Evolutionary conservation across 2,329 filamentous ascomycete species (phyloP).

Genomic region (Xylariaceae sp.): DNA sequence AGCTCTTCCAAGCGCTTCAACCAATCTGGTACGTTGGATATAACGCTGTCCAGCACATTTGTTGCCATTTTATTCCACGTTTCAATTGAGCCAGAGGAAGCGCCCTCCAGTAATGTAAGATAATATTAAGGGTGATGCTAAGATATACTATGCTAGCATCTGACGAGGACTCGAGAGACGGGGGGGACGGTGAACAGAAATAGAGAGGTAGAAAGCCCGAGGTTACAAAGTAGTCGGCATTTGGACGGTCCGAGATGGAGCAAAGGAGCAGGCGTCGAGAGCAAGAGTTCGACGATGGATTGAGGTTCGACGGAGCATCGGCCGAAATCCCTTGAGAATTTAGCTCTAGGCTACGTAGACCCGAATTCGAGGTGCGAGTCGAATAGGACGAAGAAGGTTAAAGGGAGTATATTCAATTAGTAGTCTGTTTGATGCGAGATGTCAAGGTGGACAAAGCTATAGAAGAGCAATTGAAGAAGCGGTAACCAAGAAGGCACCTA

Average conservation of each 20-base stretch:
- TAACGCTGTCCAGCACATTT: slow-evolving; percentile 63
- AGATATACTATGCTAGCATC: slow-evolving; percentile 21
- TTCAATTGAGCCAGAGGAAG: slow-evolving; percentile 15
- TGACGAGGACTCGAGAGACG: slow-evolving; percentile 6
- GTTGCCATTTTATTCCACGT: slow-evolving; percentile 48
- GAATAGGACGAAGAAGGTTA: background rate
- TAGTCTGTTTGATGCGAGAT: background rate
- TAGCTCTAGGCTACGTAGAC: background rate
- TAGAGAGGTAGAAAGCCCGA: background rate
- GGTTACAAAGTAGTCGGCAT: slow-evolving; percentile 24
- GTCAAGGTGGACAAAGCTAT: background rate
- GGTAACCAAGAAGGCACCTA: too few species aligned
- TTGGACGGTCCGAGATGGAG: slow-evolving; percentile 5
- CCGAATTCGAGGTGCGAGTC: background rate
- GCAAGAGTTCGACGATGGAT: slow-evolving; percentile 4
- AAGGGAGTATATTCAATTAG: too few species aligned
- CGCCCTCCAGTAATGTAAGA: background rate
- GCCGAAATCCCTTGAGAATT: too few species aligned
- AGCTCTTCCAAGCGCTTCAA: slow-evolving; percentile 64
- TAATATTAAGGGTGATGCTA: slow-evolving; percentile 8
- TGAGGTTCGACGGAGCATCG: too few species aligned
- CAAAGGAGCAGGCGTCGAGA: slow-evolving; percentile 7
- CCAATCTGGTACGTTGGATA: slow-evolving; percentile 66
- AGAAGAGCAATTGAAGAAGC: background rate
- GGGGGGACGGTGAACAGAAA: background rate